Percentiles rank a stretch among this genome's conserved stretches.
These are phyloP conservation scores for Madurella mycetomatis DNA, from an alignment of 2,329 filamentous ascomycete species.

Conservation along the genomic window DNA sequence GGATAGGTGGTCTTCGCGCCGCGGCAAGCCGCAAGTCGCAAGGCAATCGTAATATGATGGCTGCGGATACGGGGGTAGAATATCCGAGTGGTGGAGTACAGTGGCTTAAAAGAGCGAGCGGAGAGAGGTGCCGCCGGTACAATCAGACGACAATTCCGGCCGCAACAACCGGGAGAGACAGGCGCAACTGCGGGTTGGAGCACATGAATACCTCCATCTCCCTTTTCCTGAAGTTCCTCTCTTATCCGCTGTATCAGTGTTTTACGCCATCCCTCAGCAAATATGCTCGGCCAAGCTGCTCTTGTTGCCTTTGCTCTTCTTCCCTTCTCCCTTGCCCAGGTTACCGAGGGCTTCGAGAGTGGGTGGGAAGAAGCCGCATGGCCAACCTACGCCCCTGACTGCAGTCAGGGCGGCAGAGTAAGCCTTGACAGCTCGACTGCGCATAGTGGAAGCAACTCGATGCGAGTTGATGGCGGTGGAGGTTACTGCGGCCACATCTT, in stretches of 20 bases:
- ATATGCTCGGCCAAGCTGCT: slow-evolving; percentile 9
- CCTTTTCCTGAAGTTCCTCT: not conserved
- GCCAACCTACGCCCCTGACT: slow-evolving; percentile 56
- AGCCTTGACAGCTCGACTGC: slow-evolving; percentile 53
- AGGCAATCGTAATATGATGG: no score
- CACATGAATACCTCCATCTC: no score
- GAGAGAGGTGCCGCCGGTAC: no score
- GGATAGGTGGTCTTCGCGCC: no score
- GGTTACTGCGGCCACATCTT: slow-evolving; percentile 58
- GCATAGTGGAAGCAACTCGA: slow-evolving; percentile 53
- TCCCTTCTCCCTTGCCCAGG: slow-evolving; percentile 47
- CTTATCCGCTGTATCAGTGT: not conserved
- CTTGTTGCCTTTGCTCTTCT: slow-evolving; percentile 42
- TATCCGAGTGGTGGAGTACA: no score
- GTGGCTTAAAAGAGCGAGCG: no score
- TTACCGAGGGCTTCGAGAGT: slow-evolving; percentile 53
- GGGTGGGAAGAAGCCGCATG: slow-evolving; percentile 55
- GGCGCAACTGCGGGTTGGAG: no score
- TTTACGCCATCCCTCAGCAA: not conserved
- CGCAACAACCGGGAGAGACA: no score
- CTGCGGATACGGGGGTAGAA: no score
- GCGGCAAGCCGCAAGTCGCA: no score
- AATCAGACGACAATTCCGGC: no score
- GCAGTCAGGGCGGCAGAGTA: slow-evolving; percentile 55
- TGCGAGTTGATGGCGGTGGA: slow-evolving; percentile 48